Evolutionary conservation across 805 yeast species (phyloP).

Genomic region (Candida nemodendra): DNA sequence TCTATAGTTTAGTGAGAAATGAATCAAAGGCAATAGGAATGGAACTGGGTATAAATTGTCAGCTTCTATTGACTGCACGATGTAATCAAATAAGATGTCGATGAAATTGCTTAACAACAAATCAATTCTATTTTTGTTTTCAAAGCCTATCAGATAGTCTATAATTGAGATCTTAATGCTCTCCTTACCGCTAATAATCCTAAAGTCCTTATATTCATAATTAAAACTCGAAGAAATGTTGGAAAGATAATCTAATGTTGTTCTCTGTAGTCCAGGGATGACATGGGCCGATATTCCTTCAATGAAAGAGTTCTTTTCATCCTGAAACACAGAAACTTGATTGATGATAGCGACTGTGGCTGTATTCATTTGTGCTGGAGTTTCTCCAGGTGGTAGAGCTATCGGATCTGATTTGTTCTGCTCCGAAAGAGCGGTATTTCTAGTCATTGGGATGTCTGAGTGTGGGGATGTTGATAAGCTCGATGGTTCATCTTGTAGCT

Average conservation of each 20-base stretch:
- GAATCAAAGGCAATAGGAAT: conserved; percentile 56
- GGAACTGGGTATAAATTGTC: conserved; percentile 47
- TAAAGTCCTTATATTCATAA: conserved; percentile 24
- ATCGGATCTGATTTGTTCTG: background rate
- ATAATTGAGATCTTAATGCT: conserved; percentile 35
- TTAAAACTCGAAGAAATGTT: conserved; percentile 32
- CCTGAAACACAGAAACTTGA: conserved; percentile 33
- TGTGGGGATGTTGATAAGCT: conserved; percentile 1
- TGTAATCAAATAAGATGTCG: conserved; percentile 32
- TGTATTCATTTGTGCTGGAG: conserved; percentile 2
- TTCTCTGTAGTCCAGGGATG: conserved; percentile 34
- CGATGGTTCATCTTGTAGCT: conserved; percentile 16
- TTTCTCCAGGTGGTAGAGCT: background rate
- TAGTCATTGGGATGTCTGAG: background rate
- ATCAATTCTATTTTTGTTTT: conserved; percentile 48
- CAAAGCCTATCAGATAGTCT: conserved; percentile 42
- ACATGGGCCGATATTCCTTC: conserved; percentile 34
- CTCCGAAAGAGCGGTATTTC: background rate
- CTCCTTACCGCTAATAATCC: conserved; percentile 28
- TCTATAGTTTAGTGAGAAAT: conserved; percentile 54
- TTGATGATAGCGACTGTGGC: conserved; percentile 27
- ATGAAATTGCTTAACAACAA: conserved; percentile 44
- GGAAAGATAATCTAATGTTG: conserved; percentile 36
- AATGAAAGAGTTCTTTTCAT: conserved; percentile 40
- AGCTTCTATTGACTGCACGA: conserved; percentile 20